phyloP scores from a whole-genome alignment of 2,329 filamentous ascomycete species.

The Aspergillus quadricinctus region DNA sequence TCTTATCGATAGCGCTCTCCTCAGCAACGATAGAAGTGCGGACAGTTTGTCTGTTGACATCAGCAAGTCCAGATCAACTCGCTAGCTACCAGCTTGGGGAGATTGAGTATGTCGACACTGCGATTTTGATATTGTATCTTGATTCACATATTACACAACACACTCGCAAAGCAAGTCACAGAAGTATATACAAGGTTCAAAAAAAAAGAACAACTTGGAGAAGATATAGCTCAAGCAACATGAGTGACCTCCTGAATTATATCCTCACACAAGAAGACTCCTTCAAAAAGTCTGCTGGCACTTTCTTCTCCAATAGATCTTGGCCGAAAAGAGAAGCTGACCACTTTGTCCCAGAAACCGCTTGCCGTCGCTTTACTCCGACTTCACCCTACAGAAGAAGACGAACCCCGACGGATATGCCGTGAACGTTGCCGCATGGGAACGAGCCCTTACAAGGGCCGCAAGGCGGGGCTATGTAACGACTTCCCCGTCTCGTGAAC shows the following conservation, averaged over 20 bases:
- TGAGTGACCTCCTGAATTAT: slow-evolving; percentile 63
- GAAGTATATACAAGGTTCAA: not conserved
- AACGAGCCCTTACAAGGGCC: slow-evolving; percentile 66
- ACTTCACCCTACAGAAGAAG: slow-evolving; percentile 69
- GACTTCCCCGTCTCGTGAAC: slow-evolving; percentile 31
- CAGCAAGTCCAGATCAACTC: not conserved
- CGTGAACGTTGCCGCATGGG: slow-evolving; percentile 78
- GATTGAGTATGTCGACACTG: not conserved
- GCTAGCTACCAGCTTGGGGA: not conserved
- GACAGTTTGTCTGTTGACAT: not conserved
- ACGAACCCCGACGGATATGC: slow-evolving; percentile 81
- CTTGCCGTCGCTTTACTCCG: slow-evolving; percentile 81
- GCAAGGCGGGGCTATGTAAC: slow-evolving; percentile 57
- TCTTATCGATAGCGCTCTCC: slow-evolving; percentile 6
- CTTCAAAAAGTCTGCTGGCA: slow-evolving; percentile 51
- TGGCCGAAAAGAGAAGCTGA: slow-evolving; percentile 1
- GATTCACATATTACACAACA: not conserved
- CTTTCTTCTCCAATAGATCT: slow-evolving; percentile 11
- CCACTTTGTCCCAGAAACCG: slow-evolving; percentile 55
- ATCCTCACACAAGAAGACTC: slow-evolving; percentile 58
- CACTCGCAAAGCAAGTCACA: not conserved
- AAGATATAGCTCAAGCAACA: slow-evolving; percentile 10
- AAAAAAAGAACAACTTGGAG: not conserved
- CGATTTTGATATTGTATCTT: not conserved
- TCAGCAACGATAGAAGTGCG: slow-evolving; percentile 4